Evolutionary conservation across 495 filamentous ascomycete genomes (phyloP), one percentile per base, ranked within the genome.

Genomic region (Daldinia bambusicola): DNA sequence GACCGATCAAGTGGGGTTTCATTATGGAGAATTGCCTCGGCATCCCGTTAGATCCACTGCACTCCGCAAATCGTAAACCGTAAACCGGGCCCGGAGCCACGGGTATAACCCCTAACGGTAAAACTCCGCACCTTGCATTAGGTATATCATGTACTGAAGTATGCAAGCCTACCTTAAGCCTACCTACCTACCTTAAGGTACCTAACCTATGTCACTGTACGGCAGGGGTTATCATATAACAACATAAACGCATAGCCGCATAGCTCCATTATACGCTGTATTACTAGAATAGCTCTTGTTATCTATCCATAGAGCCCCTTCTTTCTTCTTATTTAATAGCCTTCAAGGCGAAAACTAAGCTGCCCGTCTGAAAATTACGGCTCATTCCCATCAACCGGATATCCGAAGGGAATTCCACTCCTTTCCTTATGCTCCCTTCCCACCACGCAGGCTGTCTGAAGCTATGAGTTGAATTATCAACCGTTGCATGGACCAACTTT

Each of bases 1-100:
- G n/a, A 43, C 40, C n/a, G 40, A 16, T 16, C 6, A 43, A 43
- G n/a, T 43, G 40, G 40, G n/a, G 40, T 43, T 66, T 50, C 26
- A 31, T 52, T 65, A 43, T 62, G 59, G 45, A 61, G 57, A 32
- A 58, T 71, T 66, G 53, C 68, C 68, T 66, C 68, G 68, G 68
- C 30, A 66, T 55, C 37, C 67, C 67, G 53, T 13, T 14, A 14
- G 61, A 40, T 26, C 67, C 61, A 60, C 61, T 36, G 13, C 45
- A 64, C 63, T 63, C 62, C 63, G 63, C 63, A 58, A 34, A 32
- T 40, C 32, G 43, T 18, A 48, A 48, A 10, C 43, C 32, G 43
- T 18, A 48, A 48, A 10, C 43, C 43, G 43, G 43, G 20, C 43
- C 43, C 43, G 43, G 43, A 3, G 20, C 43, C 18, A 12, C 43